A percentile compares a stretch with the other conserved stretches of the same genome.
Conservation (phyloP, 345 rosid species). For the Luvunga scandens region DNA sequence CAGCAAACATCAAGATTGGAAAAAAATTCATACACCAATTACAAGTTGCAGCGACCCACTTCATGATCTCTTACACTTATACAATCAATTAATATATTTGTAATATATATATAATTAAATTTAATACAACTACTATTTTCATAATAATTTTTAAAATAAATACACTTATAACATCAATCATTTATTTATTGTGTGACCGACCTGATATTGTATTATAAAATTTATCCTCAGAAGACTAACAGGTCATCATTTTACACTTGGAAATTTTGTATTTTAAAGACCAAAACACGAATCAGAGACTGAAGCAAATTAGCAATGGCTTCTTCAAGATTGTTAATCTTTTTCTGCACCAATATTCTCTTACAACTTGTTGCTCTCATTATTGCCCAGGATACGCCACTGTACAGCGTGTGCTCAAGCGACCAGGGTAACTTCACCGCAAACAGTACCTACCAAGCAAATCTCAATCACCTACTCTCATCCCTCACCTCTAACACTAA, state of each 20-base stretch:
- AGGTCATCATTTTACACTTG: background rate
- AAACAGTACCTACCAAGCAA: constrained; percentile 28
- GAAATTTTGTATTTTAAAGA: background rate
- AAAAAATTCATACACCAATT: too few relatives aligned
- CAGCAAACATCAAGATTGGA: too few relatives aligned
- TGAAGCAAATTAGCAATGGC: background rate
- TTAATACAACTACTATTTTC: fast-evolving
- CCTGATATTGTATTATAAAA: fast-evolving
- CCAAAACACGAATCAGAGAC: background rate
- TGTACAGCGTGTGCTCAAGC: constrained; percentile 6
- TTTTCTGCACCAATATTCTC: background rate
- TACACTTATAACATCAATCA: too few relatives aligned
- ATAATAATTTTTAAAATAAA: too few relatives aligned
- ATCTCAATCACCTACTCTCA: constrained; percentile 29
- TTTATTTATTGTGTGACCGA: too few relatives aligned
- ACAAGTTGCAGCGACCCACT: too few relatives aligned
- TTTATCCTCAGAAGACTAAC: background rate
- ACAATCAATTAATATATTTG: too few relatives aligned
- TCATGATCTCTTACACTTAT: too few relatives aligned
- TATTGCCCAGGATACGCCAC: background rate
- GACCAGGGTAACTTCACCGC: constrained; percentile 37
- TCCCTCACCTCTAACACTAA: constrained; percentile 23
- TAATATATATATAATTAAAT: too few relatives aligned
- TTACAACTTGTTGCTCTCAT: background rate
- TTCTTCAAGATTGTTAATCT: background rate